phyloP scores from a whole-genome alignment of 805 yeast genomes.

The Yarrowia bubula region DNA sequence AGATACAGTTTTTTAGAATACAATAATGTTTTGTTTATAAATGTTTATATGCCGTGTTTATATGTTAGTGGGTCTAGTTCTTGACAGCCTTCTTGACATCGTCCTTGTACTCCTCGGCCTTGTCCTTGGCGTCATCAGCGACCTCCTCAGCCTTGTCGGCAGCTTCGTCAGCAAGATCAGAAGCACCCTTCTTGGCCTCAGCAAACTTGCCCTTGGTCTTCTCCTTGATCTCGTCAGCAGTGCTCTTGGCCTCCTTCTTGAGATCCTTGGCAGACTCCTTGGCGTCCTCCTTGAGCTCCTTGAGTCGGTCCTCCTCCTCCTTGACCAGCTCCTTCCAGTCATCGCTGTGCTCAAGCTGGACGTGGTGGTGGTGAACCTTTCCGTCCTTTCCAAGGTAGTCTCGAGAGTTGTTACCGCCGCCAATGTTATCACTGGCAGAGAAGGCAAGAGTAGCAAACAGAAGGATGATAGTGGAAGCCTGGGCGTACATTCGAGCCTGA shows the following conservation, averaged over 20 bases:
- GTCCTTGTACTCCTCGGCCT: slow-evolving; percentile 14
- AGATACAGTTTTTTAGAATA: not conserved
- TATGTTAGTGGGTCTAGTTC: slow-evolving; percentile 2
- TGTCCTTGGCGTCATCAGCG: not conserved
- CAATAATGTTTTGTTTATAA: not conserved
- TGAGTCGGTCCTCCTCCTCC: slow-evolving; percentile 43
- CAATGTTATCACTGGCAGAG: slow-evolving; percentile 2
- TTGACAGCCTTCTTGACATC: slow-evolving; percentile 15
- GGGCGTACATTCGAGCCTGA: slow-evolving; percentile 91
- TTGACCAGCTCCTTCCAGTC: slow-evolving; percentile 52
- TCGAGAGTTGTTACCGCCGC: slow-evolving; percentile 1
- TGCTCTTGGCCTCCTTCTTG: slow-evolving; percentile 6
- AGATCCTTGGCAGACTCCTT: not conserved
- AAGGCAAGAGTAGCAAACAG: slow-evolving; percentile 24
- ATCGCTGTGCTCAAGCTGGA: slow-evolving; percentile 18
- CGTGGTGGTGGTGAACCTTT: slow-evolving; percentile 21
- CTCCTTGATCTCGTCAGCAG: slow-evolving; percentile 19
- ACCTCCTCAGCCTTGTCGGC: slow-evolving; percentile 10
- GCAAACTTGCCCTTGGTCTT: slow-evolving; percentile 22
- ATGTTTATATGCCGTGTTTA: not conserved
- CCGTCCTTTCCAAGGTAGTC: slow-evolving; percentile 22
- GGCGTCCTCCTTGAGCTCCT: not conserved
- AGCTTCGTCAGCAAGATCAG: not conserved
- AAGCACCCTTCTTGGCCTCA: slow-evolving; percentile 1
- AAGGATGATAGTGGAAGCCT: slow-evolving; percentile 71